phyloP scores from a whole-genome alignment of 768 basidiomycete species.

The Gymnopilus junonius region DNA sequence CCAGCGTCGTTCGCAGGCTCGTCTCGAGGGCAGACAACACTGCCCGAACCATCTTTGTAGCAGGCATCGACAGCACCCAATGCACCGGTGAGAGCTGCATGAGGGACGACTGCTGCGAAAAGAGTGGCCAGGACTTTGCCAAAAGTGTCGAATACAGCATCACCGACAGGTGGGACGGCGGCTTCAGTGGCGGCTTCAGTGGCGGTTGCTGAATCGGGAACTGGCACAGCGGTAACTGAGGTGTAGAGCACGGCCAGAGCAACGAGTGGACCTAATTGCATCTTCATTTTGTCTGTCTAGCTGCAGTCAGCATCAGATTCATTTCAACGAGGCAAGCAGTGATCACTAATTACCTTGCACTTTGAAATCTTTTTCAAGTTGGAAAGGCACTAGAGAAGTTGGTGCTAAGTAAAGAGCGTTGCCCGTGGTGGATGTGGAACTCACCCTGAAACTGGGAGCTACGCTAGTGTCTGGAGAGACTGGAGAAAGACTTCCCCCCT shows the following conservation, averaged over 20 bases:
- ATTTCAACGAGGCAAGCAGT: too few species aligned
- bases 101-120: not conserved
- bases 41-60: not conserved
- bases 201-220: not conserved
- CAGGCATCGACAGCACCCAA: not conserved
- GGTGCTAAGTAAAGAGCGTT: not conserved
- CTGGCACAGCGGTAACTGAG: not conserved
- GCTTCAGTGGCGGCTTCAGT: not conserved
- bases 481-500: not conserved
- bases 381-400: too few species aligned
- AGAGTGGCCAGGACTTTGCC: not conserved
- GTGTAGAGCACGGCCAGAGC: not conserved
- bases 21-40: not conserved
- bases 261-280: not conserved
- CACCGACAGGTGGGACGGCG: not conserved
- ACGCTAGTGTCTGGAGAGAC: not conserved
- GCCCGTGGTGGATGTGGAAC: not conserved
- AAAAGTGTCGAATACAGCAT: not conserved
- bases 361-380: too few species aligned
- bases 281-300: not conserved
- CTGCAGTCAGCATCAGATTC: too few species aligned
- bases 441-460: not conserved
- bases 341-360: too few species aligned
- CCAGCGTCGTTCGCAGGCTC: too few species aligned
- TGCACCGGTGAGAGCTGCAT: not conserved